phyloP scores from a whole-genome alignment of 1,139 yeast genomes.

The Cylindricascospora bacillispora region DNA sequence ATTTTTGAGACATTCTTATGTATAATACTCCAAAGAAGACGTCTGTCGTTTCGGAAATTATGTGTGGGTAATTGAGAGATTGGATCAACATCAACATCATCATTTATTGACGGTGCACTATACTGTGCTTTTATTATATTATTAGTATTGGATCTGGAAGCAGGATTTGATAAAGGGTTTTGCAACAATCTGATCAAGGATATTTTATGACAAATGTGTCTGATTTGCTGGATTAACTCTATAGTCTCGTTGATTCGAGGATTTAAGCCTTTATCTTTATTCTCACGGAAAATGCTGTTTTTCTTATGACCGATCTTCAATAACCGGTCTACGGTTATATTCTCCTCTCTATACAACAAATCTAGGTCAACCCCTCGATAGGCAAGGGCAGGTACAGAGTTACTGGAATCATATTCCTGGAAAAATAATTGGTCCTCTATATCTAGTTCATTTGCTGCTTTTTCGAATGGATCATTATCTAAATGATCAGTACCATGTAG shows the following conservation, averaged over 20 bases:
- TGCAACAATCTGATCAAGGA: conserved; percentile 86
- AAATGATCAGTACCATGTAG: conserved; percentile 3
- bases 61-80: conserved; percentile 51
- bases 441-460: conserved; percentile 20
- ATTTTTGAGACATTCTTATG: conserved; percentile 62
- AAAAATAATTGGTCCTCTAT: conserved; percentile 36
- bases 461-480: conserved; percentile 13
- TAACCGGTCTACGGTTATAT: conserved; percentile 28
- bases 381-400: conserved; percentile 61
- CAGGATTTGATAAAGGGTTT: conserved; percentile 28
- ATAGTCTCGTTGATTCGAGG: conserved; percentile 54
- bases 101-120: conserved; percentile 32
- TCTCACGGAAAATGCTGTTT: conserved; percentile 25
- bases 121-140: conserved; percentile 13
- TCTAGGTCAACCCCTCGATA: conserved; percentile 44
- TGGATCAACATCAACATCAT: conserved; percentile 60
- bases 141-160: conserved; percentile 10
- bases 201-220: conserved; percentile 80
- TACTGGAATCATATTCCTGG: conserved; percentile 72
- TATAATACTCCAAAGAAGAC: conserved; percentile 53
- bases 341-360: conserved; percentile 30
- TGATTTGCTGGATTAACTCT: conserved; percentile 69
- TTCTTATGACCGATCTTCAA: conserved; percentile 23
- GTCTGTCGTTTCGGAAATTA: conserved; percentile 45
- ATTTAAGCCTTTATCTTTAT: conserved; percentile 45